Percentiles rank a stretch among this genome's conserved stretches.
Conservation (phyloP, 1,139 yeast species). For the Komagataea norvegica region DNA sequence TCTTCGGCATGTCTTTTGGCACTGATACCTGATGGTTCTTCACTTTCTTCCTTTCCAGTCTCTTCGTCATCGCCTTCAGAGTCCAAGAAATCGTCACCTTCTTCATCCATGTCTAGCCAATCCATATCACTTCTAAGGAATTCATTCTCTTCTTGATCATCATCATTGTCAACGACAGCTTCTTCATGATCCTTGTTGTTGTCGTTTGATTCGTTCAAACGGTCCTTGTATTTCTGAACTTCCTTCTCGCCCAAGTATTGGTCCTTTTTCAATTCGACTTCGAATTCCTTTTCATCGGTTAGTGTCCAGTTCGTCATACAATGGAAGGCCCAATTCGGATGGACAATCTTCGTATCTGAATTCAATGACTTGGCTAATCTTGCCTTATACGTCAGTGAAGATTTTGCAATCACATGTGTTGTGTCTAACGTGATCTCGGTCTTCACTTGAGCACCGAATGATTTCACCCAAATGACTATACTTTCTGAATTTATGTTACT, state of each 20-base stretch:
- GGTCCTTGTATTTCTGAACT: constrained; percentile 29
- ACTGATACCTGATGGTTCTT: constrained; percentile 12
- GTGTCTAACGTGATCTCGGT: constrained; percentile 68
- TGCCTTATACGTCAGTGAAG: constrained; percentile 75
- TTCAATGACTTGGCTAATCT: constrained; percentile 61
- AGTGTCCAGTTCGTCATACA: constrained; percentile 77
- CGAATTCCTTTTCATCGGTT: constrained; percentile 58
- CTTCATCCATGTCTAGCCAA: constrained; percentile 31
- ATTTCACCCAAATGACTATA: constrained; percentile 86
- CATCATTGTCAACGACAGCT: constrained; percentile 24
- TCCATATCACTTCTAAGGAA: constrained; percentile 26
- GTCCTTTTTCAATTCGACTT: constrained; percentile 43
- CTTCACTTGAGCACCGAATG: constrained; percentile 86
- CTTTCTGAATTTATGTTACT: constrained; percentile 67
- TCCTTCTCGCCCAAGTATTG: constrained; percentile 36
- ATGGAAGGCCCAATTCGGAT: constrained; percentile 88
- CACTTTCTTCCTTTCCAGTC: constrained; percentile 28
- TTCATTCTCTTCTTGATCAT: constrained; percentile 24
- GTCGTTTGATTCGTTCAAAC: constrained; percentile 21
- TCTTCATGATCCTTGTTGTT: constrained; percentile 12
- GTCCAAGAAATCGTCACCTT: constrained; percentile 27
- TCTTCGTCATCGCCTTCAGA: constrained; percentile 31
- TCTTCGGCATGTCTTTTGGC: constrained; percentile 15
- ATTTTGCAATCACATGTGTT: constrained; percentile 84
- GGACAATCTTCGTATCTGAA: constrained; percentile 70